These are phyloP conservation scores for Fraxinus albicans DNA, from an alignment of 305 asterid genomes.

Conservation along the genomic window DNA sequence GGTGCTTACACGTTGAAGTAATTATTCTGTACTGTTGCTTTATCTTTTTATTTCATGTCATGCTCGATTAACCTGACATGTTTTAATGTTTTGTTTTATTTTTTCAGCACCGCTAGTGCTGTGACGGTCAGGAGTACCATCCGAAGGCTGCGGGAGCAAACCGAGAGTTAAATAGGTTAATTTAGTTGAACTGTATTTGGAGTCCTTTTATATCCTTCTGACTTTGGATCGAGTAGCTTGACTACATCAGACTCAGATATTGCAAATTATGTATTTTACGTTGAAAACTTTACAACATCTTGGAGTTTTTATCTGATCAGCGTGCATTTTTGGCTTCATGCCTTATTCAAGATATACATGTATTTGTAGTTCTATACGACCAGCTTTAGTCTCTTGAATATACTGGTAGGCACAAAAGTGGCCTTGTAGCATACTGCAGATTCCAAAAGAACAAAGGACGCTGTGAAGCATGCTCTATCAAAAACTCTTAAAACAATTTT, in stretches of 20 bases:
- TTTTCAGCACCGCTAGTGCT: conserved; percentile 76
- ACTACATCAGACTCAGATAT: neutral
- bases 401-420: neutral
- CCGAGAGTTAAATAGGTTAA: conserved; percentile 58
- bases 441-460: neutral
- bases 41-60: neutral
- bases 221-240: neutral
- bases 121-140: conserved; percentile 89
- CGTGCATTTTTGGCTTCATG: neutral
- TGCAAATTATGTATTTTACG: neutral
- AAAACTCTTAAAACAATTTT: neutral
- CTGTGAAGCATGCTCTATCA: neutral
- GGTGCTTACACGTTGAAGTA: conserved; percentile 50
- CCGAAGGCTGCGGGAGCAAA: conserved; percentile 86
- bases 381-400: neutral
- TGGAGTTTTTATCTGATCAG: neutral
- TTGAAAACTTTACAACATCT: neutral
- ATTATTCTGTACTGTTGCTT: conserved; percentile 5
- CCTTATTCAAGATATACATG: neutral
- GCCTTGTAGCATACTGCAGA: neutral
- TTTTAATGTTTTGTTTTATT: neutral
- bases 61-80: neutral
- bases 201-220: conserved; percentile 3
- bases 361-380: neutral
- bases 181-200: conserved; percentile 1